phyloP scores from a whole-genome alignment of 192 early-diverging fungal species.

The Thamnidium elegans region DNA sequence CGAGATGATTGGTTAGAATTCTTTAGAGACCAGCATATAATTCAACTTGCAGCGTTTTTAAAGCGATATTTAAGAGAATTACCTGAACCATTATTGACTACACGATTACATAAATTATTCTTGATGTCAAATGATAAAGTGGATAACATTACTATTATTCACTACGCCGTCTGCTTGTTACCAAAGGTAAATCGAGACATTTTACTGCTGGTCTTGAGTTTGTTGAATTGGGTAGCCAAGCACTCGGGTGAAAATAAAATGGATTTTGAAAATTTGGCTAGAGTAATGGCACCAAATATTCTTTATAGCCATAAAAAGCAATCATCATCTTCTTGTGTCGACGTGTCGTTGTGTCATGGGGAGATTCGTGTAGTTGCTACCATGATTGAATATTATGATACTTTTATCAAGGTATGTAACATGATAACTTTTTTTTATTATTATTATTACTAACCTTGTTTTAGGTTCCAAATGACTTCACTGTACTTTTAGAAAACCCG shows the following conservation, averaged over 20 bases:
- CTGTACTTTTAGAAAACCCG: constrained; percentile 4
- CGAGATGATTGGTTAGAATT: background rate
- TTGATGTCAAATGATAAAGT: constrained; percentile 6
- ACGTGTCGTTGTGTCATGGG: background rate
- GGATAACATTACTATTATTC: constrained; percentile 14
- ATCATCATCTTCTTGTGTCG: background rate
- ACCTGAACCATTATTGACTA: constrained; percentile 21
- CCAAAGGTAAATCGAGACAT: constrained; percentile 25
- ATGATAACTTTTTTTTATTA: background rate
- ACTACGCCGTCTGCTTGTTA: constrained; percentile 20
- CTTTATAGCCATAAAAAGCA: constrained; percentile 48
- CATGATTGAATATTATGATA: constrained; percentile 24
- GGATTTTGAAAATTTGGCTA: constrained; percentile 23
- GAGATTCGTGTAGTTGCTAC: constrained; percentile 22
- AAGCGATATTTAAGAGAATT: constrained; percentile 19
- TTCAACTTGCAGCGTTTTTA: constrained; percentile 24
- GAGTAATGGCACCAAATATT: constrained; percentile 26
- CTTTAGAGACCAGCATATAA: constrained; percentile 29
- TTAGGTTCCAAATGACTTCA: constrained; percentile 16
- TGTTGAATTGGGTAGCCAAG: constrained; percentile 21
- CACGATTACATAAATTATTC: constrained; percentile 23
- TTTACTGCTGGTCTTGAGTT: constrained; percentile 6
- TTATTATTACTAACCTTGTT: background rate
- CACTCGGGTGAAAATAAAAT: constrained; percentile 18
- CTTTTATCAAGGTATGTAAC: constrained; percentile 8